Percentiles rank a stretch among this genome's conserved stretches.
phyloP scores from a whole-genome alignment of 1,284 basidiomycete species.

The Boletus sp. region DNA sequence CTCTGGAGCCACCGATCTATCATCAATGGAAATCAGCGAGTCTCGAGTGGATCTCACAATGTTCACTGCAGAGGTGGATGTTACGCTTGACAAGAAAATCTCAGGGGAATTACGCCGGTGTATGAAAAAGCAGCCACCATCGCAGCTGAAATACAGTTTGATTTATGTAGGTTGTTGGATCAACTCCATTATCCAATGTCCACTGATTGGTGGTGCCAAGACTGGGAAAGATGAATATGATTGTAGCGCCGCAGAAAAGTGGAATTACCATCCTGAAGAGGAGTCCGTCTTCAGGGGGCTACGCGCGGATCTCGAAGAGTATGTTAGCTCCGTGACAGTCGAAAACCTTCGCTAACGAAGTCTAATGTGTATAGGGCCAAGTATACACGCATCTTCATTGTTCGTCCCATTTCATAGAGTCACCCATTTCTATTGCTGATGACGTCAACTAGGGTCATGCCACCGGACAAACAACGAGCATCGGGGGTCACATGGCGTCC shows the following conservation, averaged over 20 bases:
- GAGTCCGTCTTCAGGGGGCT: neutral
- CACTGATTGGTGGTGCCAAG: neutral
- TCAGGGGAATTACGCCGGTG: neutral
- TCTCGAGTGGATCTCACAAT: neutral
- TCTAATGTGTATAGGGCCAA: neutral
- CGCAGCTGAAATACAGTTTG: neutral
- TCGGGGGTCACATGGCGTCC: neutral
- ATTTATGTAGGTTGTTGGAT: neutral
- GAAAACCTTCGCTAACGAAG: neutral
- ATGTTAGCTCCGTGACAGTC: neutral
- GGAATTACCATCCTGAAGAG: neutral
- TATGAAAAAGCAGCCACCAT: neutral
- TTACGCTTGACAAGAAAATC: neutral
- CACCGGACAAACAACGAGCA: neutral
- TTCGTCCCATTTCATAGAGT: neutral
- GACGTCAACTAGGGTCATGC: neutral
- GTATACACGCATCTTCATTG: neutral
- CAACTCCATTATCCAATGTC: neutral
- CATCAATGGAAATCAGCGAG: neutral
- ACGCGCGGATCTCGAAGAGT: neutral
- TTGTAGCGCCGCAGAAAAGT: neutral
- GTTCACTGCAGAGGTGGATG: neutral
- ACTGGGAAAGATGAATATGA: neutral
- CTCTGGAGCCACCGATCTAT: neutral
- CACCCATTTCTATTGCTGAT: neutral